phyloP scores from a whole-genome alignment of 306 rosid species.

The Quercus wislizeni region DNA sequence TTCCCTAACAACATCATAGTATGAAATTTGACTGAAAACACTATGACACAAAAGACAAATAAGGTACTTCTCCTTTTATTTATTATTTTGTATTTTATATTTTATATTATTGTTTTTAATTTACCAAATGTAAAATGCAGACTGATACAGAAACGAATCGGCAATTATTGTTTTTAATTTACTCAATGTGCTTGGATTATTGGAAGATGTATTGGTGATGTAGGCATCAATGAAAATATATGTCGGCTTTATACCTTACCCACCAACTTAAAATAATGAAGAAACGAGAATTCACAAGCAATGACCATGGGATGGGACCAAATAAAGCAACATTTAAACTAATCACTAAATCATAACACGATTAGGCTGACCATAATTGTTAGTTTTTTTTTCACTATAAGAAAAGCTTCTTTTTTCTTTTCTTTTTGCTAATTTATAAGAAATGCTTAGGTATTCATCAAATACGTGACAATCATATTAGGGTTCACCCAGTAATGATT shows the following conservation, averaged over 20 bases:
- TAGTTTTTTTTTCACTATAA: not conserved
- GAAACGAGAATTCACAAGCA: conserved; percentile 31
- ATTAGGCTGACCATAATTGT: conserved; percentile 56
- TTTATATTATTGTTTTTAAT: too few relatives aligned
- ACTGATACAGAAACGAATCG: not conserved
- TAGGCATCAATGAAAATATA: conserved; percentile 42
- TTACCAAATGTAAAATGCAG: not conserved
- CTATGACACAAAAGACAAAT: too few relatives aligned
- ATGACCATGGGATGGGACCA: not conserved
- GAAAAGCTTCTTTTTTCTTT: conserved; percentile 4
- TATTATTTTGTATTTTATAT: too few relatives aligned
- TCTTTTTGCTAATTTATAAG: not conserved
- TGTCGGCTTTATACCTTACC: conserved; percentile 52
- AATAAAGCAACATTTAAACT: conserved; percentile 26
- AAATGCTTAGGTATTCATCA: too few relatives aligned
- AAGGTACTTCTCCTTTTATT: too few relatives aligned
- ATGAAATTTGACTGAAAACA: too few relatives aligned
- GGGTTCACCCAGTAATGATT: too few relatives aligned
- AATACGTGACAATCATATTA: too few relatives aligned
- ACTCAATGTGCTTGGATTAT: conserved; percentile 14
- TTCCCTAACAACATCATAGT: too few relatives aligned
- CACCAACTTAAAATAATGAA: conserved; percentile 33
- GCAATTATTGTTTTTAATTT: not conserved
- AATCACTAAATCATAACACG: conserved; percentile 22
- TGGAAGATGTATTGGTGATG: conserved; percentile 31